Evolutionary conservation across 2,329 filamentous ascomycete species (phyloP), one percentile per base, ranked within the genome.

Genomic region (Diaporthe eres): DNA sequence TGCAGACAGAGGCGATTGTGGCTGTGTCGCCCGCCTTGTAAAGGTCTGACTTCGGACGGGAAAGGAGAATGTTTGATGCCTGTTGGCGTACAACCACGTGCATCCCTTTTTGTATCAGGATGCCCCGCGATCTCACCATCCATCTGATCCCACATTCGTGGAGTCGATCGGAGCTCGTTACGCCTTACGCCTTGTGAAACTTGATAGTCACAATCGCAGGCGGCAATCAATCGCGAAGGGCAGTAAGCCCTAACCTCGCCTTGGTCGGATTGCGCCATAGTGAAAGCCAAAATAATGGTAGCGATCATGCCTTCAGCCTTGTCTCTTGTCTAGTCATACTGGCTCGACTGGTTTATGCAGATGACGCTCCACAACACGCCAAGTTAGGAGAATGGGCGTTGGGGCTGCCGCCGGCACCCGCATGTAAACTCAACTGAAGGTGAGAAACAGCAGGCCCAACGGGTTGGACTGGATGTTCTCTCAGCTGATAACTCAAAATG

Each of bases 111-210:
- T 63, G 57, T 72, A 63, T 53, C 57, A 63, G 34, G 53, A 49
- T 28, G 7, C 71, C 44, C 47, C 58, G 57, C 71, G 58, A 53
- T 42, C 37, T 53, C 19, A 39, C 42, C 57, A 28, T 31, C 34
- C 44, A 61, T 55, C 71, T 72, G 44, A 51, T 72, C 15, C 53
- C 28, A 10, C 44, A 51, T 31, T 63, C 71, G 71, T 61, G 57
- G 57, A 63, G 44, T 53, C 44, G 58, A 60, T 63, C 42, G 71
- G 49, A 53, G 31, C 49, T 51, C 58, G 58, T 47, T 34, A 65
- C 71, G 55, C 49, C 71, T 60, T 63, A 47, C 71, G 44, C 37
- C 58, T 60, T 72, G 34, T 72, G 71, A 72, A 72, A 72, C 71
- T 31, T 17, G 47, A 49, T 53, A 72, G 71, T 42, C 57, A 53